Base-by-base conservation (phyloP, 768 basidiomycete genomes). In the Xerocomus brunneocitrinus region DNA sequence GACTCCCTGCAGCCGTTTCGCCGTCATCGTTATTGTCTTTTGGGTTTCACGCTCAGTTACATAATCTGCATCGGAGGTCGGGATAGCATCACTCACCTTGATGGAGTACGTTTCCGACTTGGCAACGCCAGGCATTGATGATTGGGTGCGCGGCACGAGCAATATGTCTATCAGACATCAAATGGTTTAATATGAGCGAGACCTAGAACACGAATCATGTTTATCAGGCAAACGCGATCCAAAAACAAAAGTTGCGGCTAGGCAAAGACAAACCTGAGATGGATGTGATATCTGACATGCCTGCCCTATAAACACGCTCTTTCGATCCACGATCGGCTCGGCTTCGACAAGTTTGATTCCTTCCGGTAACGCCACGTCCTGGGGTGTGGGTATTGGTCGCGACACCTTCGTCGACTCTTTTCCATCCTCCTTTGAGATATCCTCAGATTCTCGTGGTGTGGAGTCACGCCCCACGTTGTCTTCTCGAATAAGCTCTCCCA, bases 1-100 rank as follows among this genome's bases (percentile, higher is more conserved):
- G 80, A 40, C 88, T 84, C 5, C 95, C 95, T 19, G 95, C 95
- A 1, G 91, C 93, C 0, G 88, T 84, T 72, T 99, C 95, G 2
- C 94, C 91, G 53, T 98, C 90, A 55, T 98, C 95, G 52, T 95
- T 91, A 54, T 97, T 95, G 63, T 98, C 95, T 92, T 58, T 40
- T 40, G 38, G 43, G 32, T 38, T 36, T 28, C 22, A 14, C 3
- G 46, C 50, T 65, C 22, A 55, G 49, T 14, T 30, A 38, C n/a
- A 8, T 16, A 25, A 31, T 25, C 22, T 30, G 10, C 16, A 19
- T 30, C 24, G 8, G 36, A 28, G 16, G 13, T 47, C 28, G 10
- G n/a, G 19, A 48, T 9, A 24, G 14, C 19, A 25, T 46, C 40
- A 56, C 71, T 30, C 59, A 86, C 89, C 89, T 79, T 91, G 87